Evolutionary conservation across 2,329 filamentous ascomycete species (phyloP), one percentile per base, ranked within the genome.

Genomic region (Pseudogymnoascus sp.): DNA sequence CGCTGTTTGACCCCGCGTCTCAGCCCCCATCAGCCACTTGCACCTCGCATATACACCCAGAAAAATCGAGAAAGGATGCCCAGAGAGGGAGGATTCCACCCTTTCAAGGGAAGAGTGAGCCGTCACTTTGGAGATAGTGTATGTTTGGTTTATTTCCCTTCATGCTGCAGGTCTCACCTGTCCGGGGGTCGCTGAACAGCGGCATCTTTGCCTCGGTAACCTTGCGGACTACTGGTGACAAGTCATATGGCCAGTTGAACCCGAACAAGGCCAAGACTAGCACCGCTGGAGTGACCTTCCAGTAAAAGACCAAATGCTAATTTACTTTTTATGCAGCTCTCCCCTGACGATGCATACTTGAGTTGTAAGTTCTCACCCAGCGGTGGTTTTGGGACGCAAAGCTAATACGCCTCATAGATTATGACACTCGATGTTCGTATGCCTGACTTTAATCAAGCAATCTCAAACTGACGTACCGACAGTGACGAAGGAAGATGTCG

Each of bases 401-500:
- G 29, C 47, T 54, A 31, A 11, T 26, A 58, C 11, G 10, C 21
- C n/a, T 21, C 29, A 17, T 68, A 87, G 85, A 88, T 72, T 77
- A 86, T 68, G 85, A 88, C 74, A 76, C 86, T 64, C 81, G 84
- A 74, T 78, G 85, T 88, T 78, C 64, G 73, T 73, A 58, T 59
- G 35, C 24, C 62, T 64, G 62, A 60, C 61, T 5, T 64, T 59
- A 44, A 60, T 63, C 63, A 63, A 68, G 60, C 36, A 35, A 60
- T 24, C 58, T 21, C 61, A 47, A 10, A 47, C 63, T 65, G 44
- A 66, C 58, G 61, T 65, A 66, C 62, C 69, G 61, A 68, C 65
- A 92, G 90, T 97, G 68, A 96, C 90, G 59, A 84, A 87, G 72
- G 90, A 94, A 72, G 94, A 99, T 74, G 84, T 97, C 67, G 89